A percentile compares a stretch with the other conserved stretches of the same genome.
phyloP scores from a whole-genome alignment of 73 alveolate genomes.

The Paramecium sonneborni region DNA sequence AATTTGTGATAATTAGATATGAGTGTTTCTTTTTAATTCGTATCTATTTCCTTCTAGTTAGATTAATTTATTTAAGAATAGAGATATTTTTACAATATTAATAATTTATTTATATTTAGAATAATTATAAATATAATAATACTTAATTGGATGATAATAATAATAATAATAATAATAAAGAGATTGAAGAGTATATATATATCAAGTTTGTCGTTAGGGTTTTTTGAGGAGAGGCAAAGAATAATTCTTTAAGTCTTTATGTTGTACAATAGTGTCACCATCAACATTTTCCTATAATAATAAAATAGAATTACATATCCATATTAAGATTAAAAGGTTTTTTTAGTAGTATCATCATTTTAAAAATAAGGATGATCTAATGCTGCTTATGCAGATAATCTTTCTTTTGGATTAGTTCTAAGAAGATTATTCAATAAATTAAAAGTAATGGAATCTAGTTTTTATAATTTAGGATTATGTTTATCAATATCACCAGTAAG shows the following conservation, averaged over 20 bases:
- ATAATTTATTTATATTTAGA: neutral
- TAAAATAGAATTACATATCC: neutral
- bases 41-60: too few relatives aligned
- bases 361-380: slow-evolving; percentile 64
- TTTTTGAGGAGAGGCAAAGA: neutral
- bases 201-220: neutral
- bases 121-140: neutral
- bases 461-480: neutral
- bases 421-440: slow-evolving; percentile 70
- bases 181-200: neutral
- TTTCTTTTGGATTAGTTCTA: slow-evolving; percentile 45
- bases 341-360: neutral
- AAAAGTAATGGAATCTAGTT: neutral
- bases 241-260: neutral
- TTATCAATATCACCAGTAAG: neutral
- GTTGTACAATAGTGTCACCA: neutral
- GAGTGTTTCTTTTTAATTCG: too few relatives aligned
- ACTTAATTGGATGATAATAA: neutral
- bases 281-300: neutral
- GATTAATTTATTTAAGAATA: neutral
- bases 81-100: neutral
- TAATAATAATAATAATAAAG: neutral
- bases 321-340: neutral
- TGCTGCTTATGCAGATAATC: slow-evolving; percentile 81
- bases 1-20: too few relatives aligned